A percentile compares a stretch with the other conserved stretches of the same genome.
Conservation (phyloP, 106 monocot genomes). For the Dendrobium catenatum region DNA sequence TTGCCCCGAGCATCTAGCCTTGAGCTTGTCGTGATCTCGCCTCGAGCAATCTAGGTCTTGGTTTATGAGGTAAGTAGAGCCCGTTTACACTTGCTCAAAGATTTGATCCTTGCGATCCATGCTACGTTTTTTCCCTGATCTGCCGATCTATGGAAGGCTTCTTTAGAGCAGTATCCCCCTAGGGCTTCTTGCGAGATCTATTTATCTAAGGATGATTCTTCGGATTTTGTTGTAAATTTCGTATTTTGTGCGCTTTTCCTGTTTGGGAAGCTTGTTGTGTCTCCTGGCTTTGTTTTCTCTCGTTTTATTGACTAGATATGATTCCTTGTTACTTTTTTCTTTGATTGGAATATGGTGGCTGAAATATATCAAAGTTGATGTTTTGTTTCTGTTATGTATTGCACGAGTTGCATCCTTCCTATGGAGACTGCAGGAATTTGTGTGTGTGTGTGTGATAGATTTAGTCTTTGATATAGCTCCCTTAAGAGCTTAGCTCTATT, state of each 20-base stretch:
- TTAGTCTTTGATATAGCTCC: not conserved
- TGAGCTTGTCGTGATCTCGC: not conserved
- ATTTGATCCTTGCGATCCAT: not conserved
- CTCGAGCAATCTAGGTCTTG: conserved; percentile 39
- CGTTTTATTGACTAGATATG: not conserved
- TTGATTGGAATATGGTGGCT: not conserved
- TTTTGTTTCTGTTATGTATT: not conserved
- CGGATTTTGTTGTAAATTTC: not conserved
- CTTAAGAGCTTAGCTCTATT: not conserved
- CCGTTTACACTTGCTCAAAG: not conserved
- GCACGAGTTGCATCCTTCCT: not conserved
- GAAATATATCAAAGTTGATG: not conserved
- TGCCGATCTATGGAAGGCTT: not conserved
- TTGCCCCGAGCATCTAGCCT: not conserved
- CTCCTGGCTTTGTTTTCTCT: not conserved
- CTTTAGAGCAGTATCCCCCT: not conserved
- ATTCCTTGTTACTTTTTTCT: not conserved
- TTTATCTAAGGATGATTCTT: conserved; percentile 3
- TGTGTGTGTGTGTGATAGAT: not conserved
- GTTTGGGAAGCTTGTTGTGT: not conserved
- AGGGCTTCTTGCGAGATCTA: not conserved
- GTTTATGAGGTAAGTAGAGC: conserved; percentile 66
- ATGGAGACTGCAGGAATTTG: not conserved
- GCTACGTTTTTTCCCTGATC: not conserved
- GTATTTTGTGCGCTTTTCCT: not conserved